Evolutionary conservation across 2,329 filamentous ascomycete species (phyloP).

Genomic region (Trichocomaceae sp.): DNA sequence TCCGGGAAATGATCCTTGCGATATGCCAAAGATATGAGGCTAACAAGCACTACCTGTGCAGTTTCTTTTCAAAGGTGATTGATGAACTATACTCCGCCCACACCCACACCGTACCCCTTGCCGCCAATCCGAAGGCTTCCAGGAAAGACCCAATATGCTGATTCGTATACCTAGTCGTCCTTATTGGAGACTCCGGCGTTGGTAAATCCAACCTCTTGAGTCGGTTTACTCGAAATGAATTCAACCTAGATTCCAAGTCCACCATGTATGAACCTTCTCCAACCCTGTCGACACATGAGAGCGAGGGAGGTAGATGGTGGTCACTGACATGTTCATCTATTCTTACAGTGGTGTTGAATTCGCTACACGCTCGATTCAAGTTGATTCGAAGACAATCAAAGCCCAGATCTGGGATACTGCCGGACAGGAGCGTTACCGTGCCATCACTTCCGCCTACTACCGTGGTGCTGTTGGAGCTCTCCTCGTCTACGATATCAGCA

Average conservation of each 20-base stretch:
- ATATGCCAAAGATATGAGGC: not conserved
- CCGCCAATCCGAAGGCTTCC: constrained; percentile 12
- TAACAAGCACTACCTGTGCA: constrained; percentile 44
- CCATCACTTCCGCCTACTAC: constrained; percentile 99
- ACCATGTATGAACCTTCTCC: constrained; percentile 54
- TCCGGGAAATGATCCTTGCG: not conserved
- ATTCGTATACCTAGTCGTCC: constrained; percentile 60
- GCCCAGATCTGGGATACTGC: constrained; percentile 99
- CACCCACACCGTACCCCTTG: constrained; percentile 17
- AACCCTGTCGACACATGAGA: not conserved
- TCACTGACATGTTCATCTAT: not conserved
- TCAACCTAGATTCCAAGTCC: constrained; percentile 99
- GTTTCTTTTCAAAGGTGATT: constrained; percentile 93
- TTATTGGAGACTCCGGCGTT: constrained; percentile 98
- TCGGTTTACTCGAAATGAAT: constrained; percentile 99
- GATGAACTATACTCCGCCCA: constrained; percentile 36
- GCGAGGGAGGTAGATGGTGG: not conserved
- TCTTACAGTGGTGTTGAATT: constrained; percentile 75
- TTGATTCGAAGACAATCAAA: constrained; percentile 99
- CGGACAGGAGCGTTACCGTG: constrained; percentile 96
- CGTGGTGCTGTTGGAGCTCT: constrained; percentile 94
- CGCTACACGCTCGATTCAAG: constrained; percentile 95
- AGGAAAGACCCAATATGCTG: constrained; percentile 17
- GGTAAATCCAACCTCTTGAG: constrained; percentile 99
- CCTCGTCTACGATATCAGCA: constrained; percentile 99